Evolutionary conservation across 306 rosid genomes (phyloP).

Genomic region (Pyrus betulifolia): DNA sequence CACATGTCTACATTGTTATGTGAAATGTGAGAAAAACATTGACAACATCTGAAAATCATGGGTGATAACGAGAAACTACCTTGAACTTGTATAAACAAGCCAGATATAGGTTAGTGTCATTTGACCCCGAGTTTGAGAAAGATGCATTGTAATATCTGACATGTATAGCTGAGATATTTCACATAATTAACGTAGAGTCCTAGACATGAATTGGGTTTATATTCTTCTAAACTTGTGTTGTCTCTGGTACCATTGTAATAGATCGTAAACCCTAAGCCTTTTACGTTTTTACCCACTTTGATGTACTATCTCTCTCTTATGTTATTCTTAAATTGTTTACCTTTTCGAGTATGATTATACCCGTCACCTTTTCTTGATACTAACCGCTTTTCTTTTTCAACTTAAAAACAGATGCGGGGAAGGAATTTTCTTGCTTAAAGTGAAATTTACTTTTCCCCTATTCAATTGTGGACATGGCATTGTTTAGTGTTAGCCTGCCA

Average conservation of each 20-base stretch:
- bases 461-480: not conserved
- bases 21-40: not conserved
- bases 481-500: not conserved
- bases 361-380: not conserved
- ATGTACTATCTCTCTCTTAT: not conserved
- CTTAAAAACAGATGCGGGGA: not conserved
- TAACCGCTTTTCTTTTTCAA: not conserved
- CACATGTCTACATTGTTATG: not conserved
- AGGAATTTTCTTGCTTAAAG: not conserved
- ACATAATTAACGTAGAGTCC: not conserved
- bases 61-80: not conserved
- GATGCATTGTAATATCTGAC: not conserved
- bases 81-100: not conserved
- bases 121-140: not conserved
- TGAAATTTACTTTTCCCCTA: not conserved
- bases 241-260: not conserved
- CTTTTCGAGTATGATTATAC: not conserved
- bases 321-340: not conserved
- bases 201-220: too few relatives aligned
- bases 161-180: not conserved
- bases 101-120: not conserved
- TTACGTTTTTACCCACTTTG: not conserved
- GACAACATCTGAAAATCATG: not conserved
- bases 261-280: not conserved
- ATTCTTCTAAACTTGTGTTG: too few relatives aligned